Conservation (phyloP, 2,329 filamentous ascomycete genomes). For the Cryphonectria japonica region DNA sequence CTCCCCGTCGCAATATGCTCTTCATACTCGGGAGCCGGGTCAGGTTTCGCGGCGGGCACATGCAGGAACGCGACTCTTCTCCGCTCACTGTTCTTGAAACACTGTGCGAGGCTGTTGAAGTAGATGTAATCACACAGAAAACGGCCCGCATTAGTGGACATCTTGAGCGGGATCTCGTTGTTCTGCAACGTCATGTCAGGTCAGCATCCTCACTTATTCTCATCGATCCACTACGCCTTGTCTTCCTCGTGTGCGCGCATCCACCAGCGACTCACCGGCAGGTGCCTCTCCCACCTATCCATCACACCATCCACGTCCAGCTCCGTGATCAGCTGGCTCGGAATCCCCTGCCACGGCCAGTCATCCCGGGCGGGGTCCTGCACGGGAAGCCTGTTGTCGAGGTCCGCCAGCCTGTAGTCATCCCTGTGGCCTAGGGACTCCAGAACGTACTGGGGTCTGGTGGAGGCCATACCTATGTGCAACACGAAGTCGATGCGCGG, state of each 20-base stretch:
- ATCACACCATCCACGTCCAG: conserved; percentile 62
- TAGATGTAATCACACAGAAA: conserved; percentile 83
- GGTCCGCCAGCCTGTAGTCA: conserved; percentile 71
- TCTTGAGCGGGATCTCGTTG: conserved; percentile 49
- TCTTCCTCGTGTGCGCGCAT: neutral
- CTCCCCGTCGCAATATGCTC: conserved; percentile 52
- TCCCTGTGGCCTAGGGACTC: conserved; percentile 73
- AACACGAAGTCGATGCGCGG: conserved; percentile 65
- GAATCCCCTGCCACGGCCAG: conserved; percentile 60
- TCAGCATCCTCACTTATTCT: conserved; percentile 3
- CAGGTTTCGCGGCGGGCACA: conserved; percentile 75
- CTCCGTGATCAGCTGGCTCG: conserved; percentile 59
- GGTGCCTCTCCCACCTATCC: conserved; percentile 55
- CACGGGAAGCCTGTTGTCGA: conserved; percentile 65
- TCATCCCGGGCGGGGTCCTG: conserved; percentile 42
- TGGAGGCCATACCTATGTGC: conserved; percentile 80
- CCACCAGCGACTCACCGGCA: conserved; percentile 47
- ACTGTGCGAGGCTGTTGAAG: conserved; percentile 67
- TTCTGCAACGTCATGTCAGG: conserved; percentile 36
- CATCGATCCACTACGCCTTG: neutral
- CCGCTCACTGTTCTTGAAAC: conserved; percentile 51
- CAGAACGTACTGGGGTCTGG: conserved; percentile 66
- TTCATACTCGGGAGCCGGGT: conserved; percentile 63
- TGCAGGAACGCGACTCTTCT: conserved; percentile 70
- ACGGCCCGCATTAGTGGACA: conserved; percentile 71